Percentiles rank a stretch among this genome's conserved stretches.
phyloP scores from a whole-genome alignment of 2,329 filamentous ascomycete genomes.

The Epichloe gansuensis region DNA sequence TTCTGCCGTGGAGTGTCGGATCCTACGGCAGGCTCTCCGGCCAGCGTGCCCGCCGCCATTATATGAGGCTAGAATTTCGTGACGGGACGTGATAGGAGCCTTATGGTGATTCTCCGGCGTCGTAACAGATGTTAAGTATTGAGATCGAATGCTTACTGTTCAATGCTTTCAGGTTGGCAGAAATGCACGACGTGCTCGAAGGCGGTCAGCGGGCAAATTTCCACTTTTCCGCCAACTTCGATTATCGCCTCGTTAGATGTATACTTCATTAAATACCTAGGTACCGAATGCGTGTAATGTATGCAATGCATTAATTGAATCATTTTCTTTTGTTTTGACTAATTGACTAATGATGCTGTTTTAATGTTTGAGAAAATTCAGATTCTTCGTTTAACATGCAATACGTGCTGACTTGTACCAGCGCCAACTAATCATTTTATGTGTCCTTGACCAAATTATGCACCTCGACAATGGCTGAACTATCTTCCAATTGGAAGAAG shows the following conservation, averaged over 20 bases:
- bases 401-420: background rate
- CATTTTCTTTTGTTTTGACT: no score
- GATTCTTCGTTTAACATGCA: background rate
- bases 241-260: background rate
- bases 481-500: conserved; percentile 69
- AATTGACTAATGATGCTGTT: background rate
- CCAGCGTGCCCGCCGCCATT: conserved; percentile 41
- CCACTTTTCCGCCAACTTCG: no score
- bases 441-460: background rate
- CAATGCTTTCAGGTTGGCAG: no score
- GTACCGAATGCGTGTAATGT: no score
- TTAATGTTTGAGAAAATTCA: background rate
- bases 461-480: conserved; percentile 24
- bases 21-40: conserved; percentile 42
- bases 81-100: background rate
- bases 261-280: background rate
- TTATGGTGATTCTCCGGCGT: no score
- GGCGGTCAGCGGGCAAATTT: no score
- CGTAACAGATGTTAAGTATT: no score
- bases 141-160: no score
- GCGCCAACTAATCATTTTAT: background rate
- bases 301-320: no score
- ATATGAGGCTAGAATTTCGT: conserved; percentile 15
- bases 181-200: no score
- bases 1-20: conserved; percentile 52